Percentiles rank a stretch among this genome's conserved stretches.
These are phyloP conservation scores for Cenchrus purpureus DNA, from an alignment of 176 grass and related monocot genomes.

Conservation along the genomic window DNA sequence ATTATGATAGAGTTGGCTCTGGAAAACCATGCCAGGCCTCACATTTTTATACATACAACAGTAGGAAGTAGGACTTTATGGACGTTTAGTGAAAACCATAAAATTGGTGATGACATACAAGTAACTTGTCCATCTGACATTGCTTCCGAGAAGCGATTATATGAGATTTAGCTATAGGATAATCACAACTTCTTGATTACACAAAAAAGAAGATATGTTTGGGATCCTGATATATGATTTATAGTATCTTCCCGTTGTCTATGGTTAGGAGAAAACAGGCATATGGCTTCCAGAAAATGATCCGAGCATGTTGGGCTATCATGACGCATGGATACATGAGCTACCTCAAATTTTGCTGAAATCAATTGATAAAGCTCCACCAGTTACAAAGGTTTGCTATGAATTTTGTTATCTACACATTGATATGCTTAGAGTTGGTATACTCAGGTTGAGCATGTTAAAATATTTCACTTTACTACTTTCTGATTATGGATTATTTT, in stretches of 20 bases:
- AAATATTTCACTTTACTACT: conserved; percentile 35
- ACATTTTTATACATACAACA: not conserved
- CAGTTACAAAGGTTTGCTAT: conserved; percentile 60
- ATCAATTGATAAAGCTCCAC: conserved; percentile 61
- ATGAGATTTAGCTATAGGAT: conserved; percentile 1
- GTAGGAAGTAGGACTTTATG: not conserved
- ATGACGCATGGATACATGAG: conserved; percentile 60
- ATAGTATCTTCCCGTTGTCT: conserved; percentile 9
- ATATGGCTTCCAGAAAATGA: conserved; percentile 31
- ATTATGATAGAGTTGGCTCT: not conserved
- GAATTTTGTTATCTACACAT: conserved; percentile 23
- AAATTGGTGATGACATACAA: conserved; percentile 18
- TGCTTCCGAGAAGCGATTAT: not conserved
- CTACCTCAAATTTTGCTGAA: conserved; percentile 58
- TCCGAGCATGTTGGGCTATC: conserved; percentile 45
- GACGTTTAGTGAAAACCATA: not conserved
- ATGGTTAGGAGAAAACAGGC: conserved; percentile 44
- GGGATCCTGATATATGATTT: conserved; percentile 13
- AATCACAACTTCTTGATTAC: not conserved
- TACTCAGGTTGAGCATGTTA: not conserved
- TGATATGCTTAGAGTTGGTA: conserved; percentile 6
- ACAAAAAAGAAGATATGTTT: not conserved
- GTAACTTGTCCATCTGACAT: not conserved
- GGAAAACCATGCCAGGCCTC: not conserved
- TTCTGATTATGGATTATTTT: conserved; percentile 7